Evolutionary conservation across 106 monocot genomes (phyloP), one percentile per base, ranked within the genome.

Genomic region (Acorus gramineus): DNA sequence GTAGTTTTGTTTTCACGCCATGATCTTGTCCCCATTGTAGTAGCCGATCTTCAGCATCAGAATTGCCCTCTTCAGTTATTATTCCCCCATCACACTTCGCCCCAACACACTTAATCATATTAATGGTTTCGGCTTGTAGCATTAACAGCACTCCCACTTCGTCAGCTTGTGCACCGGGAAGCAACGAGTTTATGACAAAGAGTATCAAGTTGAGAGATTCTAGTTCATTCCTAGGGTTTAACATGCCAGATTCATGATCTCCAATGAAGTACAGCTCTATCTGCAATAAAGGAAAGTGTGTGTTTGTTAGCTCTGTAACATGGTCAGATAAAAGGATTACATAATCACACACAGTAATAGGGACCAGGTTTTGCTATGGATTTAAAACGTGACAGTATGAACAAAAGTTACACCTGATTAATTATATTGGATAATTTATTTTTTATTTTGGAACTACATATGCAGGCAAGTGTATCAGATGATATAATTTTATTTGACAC

Each of bases 201-300:
- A 91, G 80, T 12, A 90, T 12, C 13, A 63, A 73, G 66, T 88
- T 83, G 46, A 91, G 87, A 52, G 87, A 85, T 61, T 83, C 81
- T n/a, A 98, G 78, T 77, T 98, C 91, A 61, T 91, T 91, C 75
- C 85, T 83, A 7, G 76, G 74, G 73, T 78, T 83, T 57, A 88
- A 87, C 2, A 85, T 85, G 14, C 91, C 87, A 68, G 59, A 56
- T 71, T 83, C 77, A 68, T 71, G 83, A 64, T 83, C 91, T 62
- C 76, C 82, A 44, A 79, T 58, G 73, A 96, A 91, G 80, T 96
- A 96, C 57, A 96, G 73, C 64, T 96, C 96, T 49, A 72, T 61
- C 91, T 98, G 81, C 56, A 44, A 63, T 43, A 46, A 73, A 7
- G 28, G 28, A 28, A 28, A 28, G 28, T 28, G 28, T 28, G 28